Conservation (phyloP, 139 green algal genomes). For the Bryopsis sp. region DNA sequence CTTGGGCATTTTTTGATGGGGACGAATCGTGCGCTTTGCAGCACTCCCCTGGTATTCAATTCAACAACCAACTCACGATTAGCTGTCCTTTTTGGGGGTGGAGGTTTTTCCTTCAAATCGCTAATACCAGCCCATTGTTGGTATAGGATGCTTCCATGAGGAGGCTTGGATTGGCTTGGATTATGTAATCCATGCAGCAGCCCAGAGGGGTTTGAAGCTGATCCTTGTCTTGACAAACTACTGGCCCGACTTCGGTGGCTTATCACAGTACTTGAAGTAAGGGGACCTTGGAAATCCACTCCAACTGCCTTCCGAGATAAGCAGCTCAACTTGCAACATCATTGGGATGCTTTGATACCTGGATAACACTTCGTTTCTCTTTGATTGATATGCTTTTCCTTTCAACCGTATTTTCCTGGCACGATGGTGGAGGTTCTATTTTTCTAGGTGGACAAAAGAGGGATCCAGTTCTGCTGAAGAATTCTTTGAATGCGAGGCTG, state of each 20-base stretch:
- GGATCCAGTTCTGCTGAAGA: no score
- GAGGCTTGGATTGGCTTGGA: not conserved
- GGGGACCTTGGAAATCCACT: not conserved
- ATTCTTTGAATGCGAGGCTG: no score
- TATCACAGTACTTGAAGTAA: not conserved
- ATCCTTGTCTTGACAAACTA: not conserved
- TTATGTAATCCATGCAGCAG: not conserved
- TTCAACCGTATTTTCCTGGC: no score
- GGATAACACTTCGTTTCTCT: not conserved
- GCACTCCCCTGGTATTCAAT: not conserved
- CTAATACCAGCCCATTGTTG: no score
- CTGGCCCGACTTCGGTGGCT: not conserved
- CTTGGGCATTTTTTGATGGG: not conserved
- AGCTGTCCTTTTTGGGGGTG: no score
- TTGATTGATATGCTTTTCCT: not conserved
- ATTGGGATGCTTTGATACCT: not conserved
- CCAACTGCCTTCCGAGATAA: not conserved
- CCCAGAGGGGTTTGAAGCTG: not conserved
- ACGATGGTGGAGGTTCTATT: no score
- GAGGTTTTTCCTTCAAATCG: no score
- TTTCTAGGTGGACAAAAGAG: no score
- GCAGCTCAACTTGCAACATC: not conserved
- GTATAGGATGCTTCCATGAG: not conserved
- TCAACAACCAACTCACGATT: no score
- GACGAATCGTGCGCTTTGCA: not conserved